Conservation (phyloP, 495 filamentous ascomycete genomes). For the Podospora pseudopauciseta region DNA sequence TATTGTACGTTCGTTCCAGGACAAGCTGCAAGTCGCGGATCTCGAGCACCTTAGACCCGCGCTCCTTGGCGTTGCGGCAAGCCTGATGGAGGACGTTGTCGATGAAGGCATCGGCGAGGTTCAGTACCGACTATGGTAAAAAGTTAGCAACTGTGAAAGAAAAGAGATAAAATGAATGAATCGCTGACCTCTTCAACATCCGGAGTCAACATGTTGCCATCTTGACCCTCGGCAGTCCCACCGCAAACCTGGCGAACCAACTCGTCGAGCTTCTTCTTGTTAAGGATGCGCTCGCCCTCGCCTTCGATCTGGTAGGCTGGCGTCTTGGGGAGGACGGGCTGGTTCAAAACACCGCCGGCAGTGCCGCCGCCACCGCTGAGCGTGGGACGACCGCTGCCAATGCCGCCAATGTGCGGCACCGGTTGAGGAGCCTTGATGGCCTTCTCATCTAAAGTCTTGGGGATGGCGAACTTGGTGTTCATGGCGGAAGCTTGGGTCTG, state of each 20-base stretch:
- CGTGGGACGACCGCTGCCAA: conserved; percentile 65
- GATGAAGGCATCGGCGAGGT: conserved; percentile 90
- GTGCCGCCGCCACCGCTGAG: conserved; percentile 68
- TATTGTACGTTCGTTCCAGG: conserved; percentile 96
- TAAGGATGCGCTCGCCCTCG: conserved; percentile 82
- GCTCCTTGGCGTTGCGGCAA: conserved; percentile 88
- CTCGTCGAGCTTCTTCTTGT: conserved; percentile 95
- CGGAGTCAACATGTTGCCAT: conserved; percentile 67
- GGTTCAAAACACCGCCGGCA: conserved; percentile 73
- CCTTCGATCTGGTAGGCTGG: conserved; percentile 81
- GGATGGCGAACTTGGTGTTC: conserved; percentile 66
- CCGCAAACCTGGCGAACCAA: conserved; percentile 90
- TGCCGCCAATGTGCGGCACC: conserved; percentile 56
- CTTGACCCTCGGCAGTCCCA: conserved; percentile 64
- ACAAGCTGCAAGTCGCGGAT: conserved; percentile 92
- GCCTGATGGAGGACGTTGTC: conserved; percentile 82
- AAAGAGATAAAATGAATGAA: conserved; percentile 15
- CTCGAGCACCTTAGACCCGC: conserved; percentile 82
- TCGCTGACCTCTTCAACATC: conserved; percentile 87
- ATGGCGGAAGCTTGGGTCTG: conserved; percentile 14
- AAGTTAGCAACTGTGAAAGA: not conserved
- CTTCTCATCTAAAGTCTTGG: conserved; percentile 65
- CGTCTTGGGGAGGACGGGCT: conserved; percentile 78
- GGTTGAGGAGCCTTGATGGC: conserved; percentile 62
- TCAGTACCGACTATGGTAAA: conserved; percentile 65